phyloP scores from a whole-genome alignment of 768 basidiomycete species.

The Tricholoma matsutake region DNA sequence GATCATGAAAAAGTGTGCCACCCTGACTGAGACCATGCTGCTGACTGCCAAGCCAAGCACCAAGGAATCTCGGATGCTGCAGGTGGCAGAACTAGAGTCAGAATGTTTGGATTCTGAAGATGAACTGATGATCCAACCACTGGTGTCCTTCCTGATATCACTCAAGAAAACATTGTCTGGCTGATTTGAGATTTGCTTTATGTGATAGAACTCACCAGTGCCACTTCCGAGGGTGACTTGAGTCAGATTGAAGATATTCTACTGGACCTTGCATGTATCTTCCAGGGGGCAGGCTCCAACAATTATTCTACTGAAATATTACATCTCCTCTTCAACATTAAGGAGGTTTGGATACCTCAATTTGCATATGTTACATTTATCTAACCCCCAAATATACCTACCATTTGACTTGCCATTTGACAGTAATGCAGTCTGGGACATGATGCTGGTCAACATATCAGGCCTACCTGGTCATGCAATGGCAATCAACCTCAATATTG shows the following conservation, averaged over 20 bases:
- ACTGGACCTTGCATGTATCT: slow-evolving; percentile 24
- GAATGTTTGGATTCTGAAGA: no score
- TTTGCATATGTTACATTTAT: slow-evolving; percentile 24
- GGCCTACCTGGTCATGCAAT: slow-evolving; percentile 33
- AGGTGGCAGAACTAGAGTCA: no score
- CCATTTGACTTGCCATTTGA: neutral
- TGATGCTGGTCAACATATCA: slow-evolving; percentile 31
- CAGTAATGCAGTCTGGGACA: slow-evolving; percentile 35
- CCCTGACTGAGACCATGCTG: neutral
- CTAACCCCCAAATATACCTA: no score
- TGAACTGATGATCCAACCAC: no score
- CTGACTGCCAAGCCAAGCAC: neutral
- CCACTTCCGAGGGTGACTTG: slow-evolving; percentile 29
- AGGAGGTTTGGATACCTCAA: slow-evolving; percentile 11
- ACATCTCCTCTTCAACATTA: slow-evolving; percentile 24
- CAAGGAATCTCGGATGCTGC: neutral
- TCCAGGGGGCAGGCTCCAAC: slow-evolving; percentile 28
- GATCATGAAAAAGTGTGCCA: slow-evolving; percentile 24
- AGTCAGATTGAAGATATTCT: slow-evolving; percentile 21
- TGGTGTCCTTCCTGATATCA: slow-evolving; percentile 9
- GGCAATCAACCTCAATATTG: slow-evolving; percentile 4
- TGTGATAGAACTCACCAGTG: slow-evolving; percentile 21
- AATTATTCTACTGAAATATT: slow-evolving; percentile 33
- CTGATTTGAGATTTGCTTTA: slow-evolving; percentile 30
- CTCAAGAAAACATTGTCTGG: slow-evolving; percentile 20